phyloP scores from a whole-genome alignment of 169 alveolate genomes.

The Plasmodium inui region DNA sequence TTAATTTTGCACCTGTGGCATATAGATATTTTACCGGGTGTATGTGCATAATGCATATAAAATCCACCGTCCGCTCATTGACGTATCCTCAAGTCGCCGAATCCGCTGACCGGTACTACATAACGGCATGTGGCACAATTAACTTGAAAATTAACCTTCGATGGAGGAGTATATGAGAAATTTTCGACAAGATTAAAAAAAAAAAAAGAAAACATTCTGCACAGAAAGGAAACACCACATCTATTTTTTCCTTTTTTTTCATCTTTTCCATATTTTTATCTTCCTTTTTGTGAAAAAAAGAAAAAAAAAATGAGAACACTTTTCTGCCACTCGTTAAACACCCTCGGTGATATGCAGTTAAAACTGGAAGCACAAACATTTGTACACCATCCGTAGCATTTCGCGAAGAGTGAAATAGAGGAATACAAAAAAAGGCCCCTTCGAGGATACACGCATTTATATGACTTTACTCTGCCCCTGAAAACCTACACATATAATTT shows the following conservation, averaged over 20 bases:
- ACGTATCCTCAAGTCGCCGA: background rate
- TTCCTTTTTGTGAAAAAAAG: background rate
- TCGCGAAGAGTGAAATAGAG: background rate
- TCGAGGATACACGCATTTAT: background rate
- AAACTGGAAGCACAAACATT: background rate
- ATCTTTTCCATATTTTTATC: background rate
- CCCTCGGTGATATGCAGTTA: background rate
- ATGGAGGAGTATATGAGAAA: background rate
- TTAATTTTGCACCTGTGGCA: background rate
- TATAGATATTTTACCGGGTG: background rate
- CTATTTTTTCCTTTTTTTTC: background rate
- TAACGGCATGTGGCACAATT: background rate
- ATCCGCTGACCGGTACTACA: background rate
- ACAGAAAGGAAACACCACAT: background rate
- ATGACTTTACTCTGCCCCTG: background rate
- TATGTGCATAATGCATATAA: background rate
- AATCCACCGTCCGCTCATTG: background rate
- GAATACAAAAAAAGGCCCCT: background rate
- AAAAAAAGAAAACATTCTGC: background rate
- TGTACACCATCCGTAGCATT: background rate
- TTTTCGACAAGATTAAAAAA: background rate
- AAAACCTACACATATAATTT: background rate
- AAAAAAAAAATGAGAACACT: background rate
- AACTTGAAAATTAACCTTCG: background rate
- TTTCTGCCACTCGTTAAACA: background rate